Base-by-base conservation (phyloP, 345 rosid species). In the Syzygium aqueum region DNA sequence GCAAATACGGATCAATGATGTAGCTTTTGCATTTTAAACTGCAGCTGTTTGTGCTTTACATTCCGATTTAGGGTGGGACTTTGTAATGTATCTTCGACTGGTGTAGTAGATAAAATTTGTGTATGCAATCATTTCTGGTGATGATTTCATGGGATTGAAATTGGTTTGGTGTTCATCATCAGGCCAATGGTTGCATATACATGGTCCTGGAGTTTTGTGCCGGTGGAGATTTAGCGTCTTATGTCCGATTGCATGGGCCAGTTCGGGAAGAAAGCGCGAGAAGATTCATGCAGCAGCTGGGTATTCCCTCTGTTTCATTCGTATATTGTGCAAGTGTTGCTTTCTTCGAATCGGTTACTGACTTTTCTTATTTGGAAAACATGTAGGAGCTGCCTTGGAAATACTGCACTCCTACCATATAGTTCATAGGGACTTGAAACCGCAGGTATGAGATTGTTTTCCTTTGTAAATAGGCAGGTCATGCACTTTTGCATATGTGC, bases 371-470 rank as follows among this genome's bases (percentile, higher is more conserved):
- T 7, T 80, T 86, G 84, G 63, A 49, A 56, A 10, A 90, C 77
- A 40, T 90, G 88, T 73, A 95, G 97, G 95, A 83, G 93, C 93
- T 89, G 96, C 95, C 88, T 88, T 95, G 91, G 92, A 93, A 86
- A 86, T 95, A 84, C 88, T 95, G 86, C 93, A 93, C 40, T 91
- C 93, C 86, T 89, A 90, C 63, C 92, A 92, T 78, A 88, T 95
- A 56, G 87, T 96, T 57, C 96, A 94, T 85, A 90, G 95, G 85
- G 96, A 96, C 88, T 86, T 96, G 89, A 95, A 95, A 90, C 96
- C 94, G 2, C 92, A 94, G 94, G 96, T 93, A 91, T 53, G 83
- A 86, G 30, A 49, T 77, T 53, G 8, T 30, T 30, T 21, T 25
- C 40, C 84, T 11, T 0, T 15, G 51, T 21, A 19, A n/a, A 1